Percentiles rank a stretch among this genome's conserved stretches.
Evolutionary conservation across 2,329 filamentous ascomycete genomes (phyloP).

Genomic region (Fusarium sp.): DNA sequence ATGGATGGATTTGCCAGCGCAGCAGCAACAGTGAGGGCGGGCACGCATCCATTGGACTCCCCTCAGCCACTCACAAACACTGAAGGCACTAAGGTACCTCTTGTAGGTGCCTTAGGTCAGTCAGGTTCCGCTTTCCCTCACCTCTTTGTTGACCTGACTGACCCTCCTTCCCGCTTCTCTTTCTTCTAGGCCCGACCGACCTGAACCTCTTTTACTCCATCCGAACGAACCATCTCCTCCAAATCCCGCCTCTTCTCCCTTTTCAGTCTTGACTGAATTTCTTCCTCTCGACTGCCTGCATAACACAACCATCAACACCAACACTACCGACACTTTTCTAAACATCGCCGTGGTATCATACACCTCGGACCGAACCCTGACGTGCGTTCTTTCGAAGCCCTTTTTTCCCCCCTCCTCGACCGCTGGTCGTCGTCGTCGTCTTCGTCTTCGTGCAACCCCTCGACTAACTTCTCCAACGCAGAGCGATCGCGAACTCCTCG

Average conservation of each 20-base stretch:
- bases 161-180: constrained; percentile 37
- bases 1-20: constrained; percentile 24
- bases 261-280: constrained; percentile 47
- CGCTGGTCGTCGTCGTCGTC: constrained; percentile 7
- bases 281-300: constrained; percentile 26
- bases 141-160: constrained; percentile 47
- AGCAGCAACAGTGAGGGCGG: not conserved
- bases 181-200: constrained; percentile 33
- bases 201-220: constrained; percentile 37
- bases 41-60: constrained; percentile 24
- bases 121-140: constrained; percentile 33
- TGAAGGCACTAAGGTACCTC: not conserved
- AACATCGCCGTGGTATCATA: constrained; percentile 22
- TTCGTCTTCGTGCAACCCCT: constrained; percentile 15
- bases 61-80: not conserved
- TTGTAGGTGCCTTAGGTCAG: constrained; percentile 3
- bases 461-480: constrained; percentile 44
- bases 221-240: constrained; percentile 45
- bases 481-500: constrained; percentile 44
- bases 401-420: constrained; percentile 14
- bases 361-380: constrained; percentile 38
- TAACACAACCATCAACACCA: constrained; percentile 19
- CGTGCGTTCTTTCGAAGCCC: constrained; percentile 45
- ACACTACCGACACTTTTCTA: constrained; percentile 18
- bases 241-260: constrained; percentile 45